A percentile compares a stretch with the other conserved stretches of the same genome.
Evolutionary conservation across 305 asterid species (phyloP).

Genomic region (Withania somnifera): DNA sequence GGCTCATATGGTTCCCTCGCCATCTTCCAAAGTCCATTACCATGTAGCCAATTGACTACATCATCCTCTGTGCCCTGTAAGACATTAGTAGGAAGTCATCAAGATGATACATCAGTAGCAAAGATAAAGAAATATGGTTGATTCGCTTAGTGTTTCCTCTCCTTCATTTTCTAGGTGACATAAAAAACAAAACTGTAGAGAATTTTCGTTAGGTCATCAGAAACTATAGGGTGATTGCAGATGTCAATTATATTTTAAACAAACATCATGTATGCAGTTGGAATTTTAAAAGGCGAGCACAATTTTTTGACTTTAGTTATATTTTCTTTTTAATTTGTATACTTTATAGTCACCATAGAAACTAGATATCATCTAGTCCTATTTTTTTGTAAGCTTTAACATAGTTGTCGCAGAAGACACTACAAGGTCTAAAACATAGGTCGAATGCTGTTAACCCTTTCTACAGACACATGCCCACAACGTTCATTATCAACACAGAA

Average conservation of each 20-base stretch:
- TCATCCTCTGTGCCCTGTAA: conserved; percentile 95
- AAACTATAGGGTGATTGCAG: background rate
- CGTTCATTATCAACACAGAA: too few relatives aligned
- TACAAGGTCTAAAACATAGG: background rate
- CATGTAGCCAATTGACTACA: conserved; percentile 87
- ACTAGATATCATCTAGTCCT: background rate
- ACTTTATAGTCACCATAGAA: background rate
- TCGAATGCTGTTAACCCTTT: background rate
- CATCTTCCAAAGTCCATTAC: conserved; percentile 75
- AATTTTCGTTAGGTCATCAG: background rate
- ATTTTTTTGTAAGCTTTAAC: background rate
- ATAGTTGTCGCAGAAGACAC: background rate
- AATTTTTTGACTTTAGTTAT: background rate
- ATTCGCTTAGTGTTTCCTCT: background rate
- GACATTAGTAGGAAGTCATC: background rate
- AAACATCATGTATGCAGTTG: background rate
- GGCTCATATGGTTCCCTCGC: conserved; percentile 90
- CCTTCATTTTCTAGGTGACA: background rate
- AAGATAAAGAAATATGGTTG: background rate
- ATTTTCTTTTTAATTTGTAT: too few relatives aligned
- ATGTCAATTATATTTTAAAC: background rate
- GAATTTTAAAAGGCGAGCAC: background rate
- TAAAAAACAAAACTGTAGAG: background rate
- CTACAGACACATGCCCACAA: too few relatives aligned
- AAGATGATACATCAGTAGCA: background rate